These are phyloP conservation scores for Citrus sp. DNA, from an alignment of 345 rosid species.

Conservation along the genomic window DNA sequence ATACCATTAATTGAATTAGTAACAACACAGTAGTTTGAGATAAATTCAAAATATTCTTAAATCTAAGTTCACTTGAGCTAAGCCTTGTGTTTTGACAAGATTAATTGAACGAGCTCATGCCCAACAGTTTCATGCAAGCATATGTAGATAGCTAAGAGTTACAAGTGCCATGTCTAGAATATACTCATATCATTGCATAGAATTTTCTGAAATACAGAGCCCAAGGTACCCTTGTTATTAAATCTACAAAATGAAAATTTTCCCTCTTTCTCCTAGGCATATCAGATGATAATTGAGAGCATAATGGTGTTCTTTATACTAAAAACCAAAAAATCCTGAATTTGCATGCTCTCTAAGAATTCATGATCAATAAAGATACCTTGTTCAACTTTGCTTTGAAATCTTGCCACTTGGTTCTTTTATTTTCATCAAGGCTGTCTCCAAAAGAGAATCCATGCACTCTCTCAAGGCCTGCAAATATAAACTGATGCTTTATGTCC, in stretches of 20 bases:
- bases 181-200: not conserved
- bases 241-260: not conserved
- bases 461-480: conserved; percentile 74
- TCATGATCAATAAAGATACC: conserved; percentile 36
- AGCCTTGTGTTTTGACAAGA: not conserved
- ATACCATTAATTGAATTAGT: not conserved
- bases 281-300: not conserved
- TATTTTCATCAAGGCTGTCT: conserved; percentile 72
- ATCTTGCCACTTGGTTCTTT: conserved; percentile 69
- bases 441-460: conserved; percentile 96
- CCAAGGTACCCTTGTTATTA: not conserved
- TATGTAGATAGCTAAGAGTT: too few species aligned
- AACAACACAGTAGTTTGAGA: not conserved
- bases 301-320: not conserved
- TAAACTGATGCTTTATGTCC: not conserved
- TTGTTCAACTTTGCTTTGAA: conserved; percentile 59
- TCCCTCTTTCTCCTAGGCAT: not conserved
- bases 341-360: not conserved
- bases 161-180: not conserved
- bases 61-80: not conserved
- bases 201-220: not conserved
- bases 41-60: not conserved
- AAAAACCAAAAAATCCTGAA: not conserved
- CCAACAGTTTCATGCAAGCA: not conserved
- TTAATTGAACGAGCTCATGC: not conserved